Base-by-base conservation (phyloP, 495 filamentous ascomycete species). In the Penicillium cataractarum region DNA sequence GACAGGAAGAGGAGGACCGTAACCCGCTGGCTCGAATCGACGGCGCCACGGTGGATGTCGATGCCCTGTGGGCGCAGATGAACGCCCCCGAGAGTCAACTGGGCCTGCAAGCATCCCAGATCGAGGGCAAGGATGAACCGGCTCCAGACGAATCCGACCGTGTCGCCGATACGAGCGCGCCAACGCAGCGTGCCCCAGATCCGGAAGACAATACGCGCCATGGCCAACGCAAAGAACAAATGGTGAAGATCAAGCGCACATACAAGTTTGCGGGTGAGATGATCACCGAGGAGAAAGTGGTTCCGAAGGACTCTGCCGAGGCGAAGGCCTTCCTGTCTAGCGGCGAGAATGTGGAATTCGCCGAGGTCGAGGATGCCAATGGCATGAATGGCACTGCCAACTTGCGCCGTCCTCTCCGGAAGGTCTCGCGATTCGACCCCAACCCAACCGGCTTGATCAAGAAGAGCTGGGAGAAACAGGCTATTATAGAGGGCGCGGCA, bases 181-280 rank as follows among this genome's bases (percentile, higher is more conserved):
- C 72, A 40, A 67, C 71, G n/a, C 66, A 72, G 19, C 60, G 65
- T 21, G 49, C 65, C 48, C 49, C 57, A 35, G 49, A 65, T 10
- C 26, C 70, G 12, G 60, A 74, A 10, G 57, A 56, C 0, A 46
- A 62, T 3, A 15, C 68, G 50, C 63, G 60, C 22, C 55, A 66
- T 46, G 15, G 56, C 26, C 55, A 64, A 19, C 65, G 72, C 54
- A 42, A 55, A 2, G 70, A 73, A 40, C 80, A 89, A 17, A 85
- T 85, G 79, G 85, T 98, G 63, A 88, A 88, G 55, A 96, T 99
- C 52, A 93, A 90, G 61, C 89, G 91, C 31, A 92, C 89, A 6
- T 97, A 96, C 76, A 89, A 90, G 58, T 98, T 97, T 67, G 95
- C 95, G 13, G 96, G 96, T 58, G 88, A 94, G 71, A 83, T 87